Conservation (phyloP, 495 filamentous ascomycete species). For the Cryomyces minteri region DNA sequence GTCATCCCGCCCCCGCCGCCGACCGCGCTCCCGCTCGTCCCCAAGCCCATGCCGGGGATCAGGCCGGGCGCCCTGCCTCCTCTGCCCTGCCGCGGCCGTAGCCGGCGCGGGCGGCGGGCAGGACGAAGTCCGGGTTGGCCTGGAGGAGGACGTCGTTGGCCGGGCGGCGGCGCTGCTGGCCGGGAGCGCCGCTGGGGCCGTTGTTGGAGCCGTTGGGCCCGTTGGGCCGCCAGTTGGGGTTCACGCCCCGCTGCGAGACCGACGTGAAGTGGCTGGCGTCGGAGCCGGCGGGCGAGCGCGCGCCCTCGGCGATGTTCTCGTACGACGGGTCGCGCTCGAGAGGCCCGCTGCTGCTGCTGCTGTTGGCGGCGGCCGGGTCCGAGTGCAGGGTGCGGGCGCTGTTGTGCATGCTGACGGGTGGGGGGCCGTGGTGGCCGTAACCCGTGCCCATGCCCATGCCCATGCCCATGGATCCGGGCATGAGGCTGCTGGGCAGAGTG, state of each 20-base stretch:
- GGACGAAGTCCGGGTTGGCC: slow-evolving; percentile 58
- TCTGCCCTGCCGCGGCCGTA: neutral
- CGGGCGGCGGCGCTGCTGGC: slow-evolving; percentile 23
- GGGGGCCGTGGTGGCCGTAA: neutral
- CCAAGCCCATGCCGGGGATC: neutral
- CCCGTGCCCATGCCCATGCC: too few species aligned
- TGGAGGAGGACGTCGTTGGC: slow-evolving; percentile 39
- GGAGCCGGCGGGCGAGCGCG: slow-evolving; percentile 56
- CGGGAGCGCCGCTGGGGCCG: slow-evolving; percentile 5
- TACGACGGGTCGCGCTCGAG: slow-evolving; percentile 17
- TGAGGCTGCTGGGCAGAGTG: slow-evolving; percentile 16
- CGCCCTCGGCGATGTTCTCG: slow-evolving; percentile 46
- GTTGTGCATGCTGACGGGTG: neutral
- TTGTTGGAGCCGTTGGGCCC: slow-evolving; percentile 4
- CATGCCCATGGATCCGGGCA: slow-evolving; percentile 9
- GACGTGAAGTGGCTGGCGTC: slow-evolving; percentile 70
- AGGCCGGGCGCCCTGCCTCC: neutral
- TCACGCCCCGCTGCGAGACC: slow-evolving; percentile 68
- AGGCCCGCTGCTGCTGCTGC: slow-evolving; percentile 3
- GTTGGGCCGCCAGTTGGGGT: slow-evolving; percentile 65
- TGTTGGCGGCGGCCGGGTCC: neutral
- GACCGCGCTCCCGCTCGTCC: neutral
- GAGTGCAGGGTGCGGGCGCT: neutral
- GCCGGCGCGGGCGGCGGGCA: slow-evolving; percentile 22
- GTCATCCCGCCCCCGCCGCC: slow-evolving; percentile 1